Evolutionary conservation across 345 rosid species (phyloP), one percentile per base, ranked within the genome.

Genomic region (Rhodamnia rubescens): DNA sequence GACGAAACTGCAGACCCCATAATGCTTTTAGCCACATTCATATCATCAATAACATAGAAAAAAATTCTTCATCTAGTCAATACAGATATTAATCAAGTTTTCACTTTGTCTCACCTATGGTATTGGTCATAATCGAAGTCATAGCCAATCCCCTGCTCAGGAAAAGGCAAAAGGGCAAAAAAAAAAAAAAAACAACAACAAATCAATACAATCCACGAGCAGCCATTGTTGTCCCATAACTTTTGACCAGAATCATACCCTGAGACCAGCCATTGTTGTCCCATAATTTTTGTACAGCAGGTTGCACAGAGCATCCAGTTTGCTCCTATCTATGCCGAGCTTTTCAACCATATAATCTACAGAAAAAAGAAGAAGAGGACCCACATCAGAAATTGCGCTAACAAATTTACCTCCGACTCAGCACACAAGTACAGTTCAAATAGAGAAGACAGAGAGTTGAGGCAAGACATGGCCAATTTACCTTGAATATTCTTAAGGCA

Each of bases 181-280:
- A 29, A 20, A 6, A 81, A 7, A 12, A 81, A 13, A 47, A 4
- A 42, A 42, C 1, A 42, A 42, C 3, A 42, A 36, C 24, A 8
- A 4, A 50, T 69, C 26, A 50, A 26, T 7, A n/a, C 18, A 22
- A 81, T 81, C 56, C 40, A 26, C 20, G 40, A 85, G 98, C 99
- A 87, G 98, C 98, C 98, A 95, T 92, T 82, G 98, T 90, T 84
- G 98, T 96, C 69, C 98, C 98, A 88, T 94, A 94, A 83, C 90
- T 94, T 64, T 85, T 94, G 57, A 52, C 4, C 32, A n/a, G 51
- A 29, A 16, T 32, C 84, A 55, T 92, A 95, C 99, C 97, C 92
- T 91, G 42, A 96, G 95, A 85, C 99, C 99, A 87, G 98, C 98
- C 98, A 95, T 92, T 82, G 98, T 90, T 84, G 98, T 96, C 69